A percentile compares a stretch with the other conserved stretches of the same genome.
Conservation (phyloP, 208 protist genomes). For the Strigomonas galati region DNA sequence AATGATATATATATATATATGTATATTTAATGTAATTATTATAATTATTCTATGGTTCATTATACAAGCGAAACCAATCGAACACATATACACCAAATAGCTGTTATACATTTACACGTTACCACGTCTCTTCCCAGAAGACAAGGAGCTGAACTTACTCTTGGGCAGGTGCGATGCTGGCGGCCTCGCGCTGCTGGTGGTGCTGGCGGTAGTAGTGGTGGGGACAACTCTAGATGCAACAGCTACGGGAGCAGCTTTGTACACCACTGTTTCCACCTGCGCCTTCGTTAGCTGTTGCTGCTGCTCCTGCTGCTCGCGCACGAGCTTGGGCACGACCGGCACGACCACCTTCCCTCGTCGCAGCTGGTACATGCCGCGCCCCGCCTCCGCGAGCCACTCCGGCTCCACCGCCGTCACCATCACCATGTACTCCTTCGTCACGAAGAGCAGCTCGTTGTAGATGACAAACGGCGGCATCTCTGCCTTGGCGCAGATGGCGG, state of each 20-base stretch:
- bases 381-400: conserved; percentile 94
- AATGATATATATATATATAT: too few relatives aligned
- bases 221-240: background rate
- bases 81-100: background rate
- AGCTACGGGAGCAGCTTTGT: background rate
- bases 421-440: conserved; percentile 96
- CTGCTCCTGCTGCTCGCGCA: background rate
- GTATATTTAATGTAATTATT: background rate
- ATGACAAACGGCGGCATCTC: conserved; percentile 98
- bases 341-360: background rate
- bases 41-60: background rate
- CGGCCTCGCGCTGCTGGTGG: background rate
- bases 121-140: background rate
- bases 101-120: background rate
- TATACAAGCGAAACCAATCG: background rate
- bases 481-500: conserved; percentile 94
- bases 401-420: conserved; percentile 97
- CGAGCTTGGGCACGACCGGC: too few relatives aligned
- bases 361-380: conserved; percentile 63
- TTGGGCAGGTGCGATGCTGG: conserved; percentile 2
- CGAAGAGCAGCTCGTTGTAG: conserved; percentile 97
- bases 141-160: conserved; percentile 6
- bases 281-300: background rate
- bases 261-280: conserved; percentile 2
- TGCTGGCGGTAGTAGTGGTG: background rate